Evolutionary conservation across 345 rosid species (phyloP).

Genomic region (Ceriops zippeliana): DNA sequence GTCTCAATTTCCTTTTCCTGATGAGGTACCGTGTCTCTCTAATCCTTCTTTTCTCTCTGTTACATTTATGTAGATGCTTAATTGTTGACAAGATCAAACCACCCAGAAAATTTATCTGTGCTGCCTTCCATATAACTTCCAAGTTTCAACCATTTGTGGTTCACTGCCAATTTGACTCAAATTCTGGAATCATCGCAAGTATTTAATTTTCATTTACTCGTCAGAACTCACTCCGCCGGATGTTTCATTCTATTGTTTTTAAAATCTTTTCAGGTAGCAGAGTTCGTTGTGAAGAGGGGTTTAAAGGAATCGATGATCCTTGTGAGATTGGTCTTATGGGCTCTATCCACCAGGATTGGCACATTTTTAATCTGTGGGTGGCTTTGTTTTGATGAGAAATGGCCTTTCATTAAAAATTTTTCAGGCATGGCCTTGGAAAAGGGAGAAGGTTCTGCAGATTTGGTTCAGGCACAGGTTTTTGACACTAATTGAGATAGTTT

Average conservation of each 20-base stretch:
- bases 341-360: conserved; percentile 66
- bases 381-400: conserved; percentile 35
- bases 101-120: background rate
- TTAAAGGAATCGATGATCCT: conserved; percentile 29
- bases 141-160: too few species aligned
- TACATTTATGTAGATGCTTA: background rate
- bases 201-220: background rate
- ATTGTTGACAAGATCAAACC: background rate
- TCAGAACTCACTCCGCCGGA: background rate
- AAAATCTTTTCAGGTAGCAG: conserved; percentile 33
- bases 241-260: background rate
- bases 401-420: conserved; percentile 56
- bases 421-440: conserved; percentile 41
- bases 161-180: too few species aligned
- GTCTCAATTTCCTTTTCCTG: conserved; percentile 33
- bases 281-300: conserved; percentile 27
- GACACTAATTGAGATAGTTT: conserved; percentile 50
- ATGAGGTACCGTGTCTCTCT: conserved; percentile 28
- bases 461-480: conserved; percentile 43
- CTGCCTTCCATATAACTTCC: too few species aligned
- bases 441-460: conserved; percentile 54
- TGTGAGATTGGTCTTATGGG: conserved; percentile 39
- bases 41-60: background rate
- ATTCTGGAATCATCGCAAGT: background rate
- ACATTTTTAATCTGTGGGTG: conserved; percentile 64